Percentiles rank a stretch among this genome's conserved stretches.
phyloP scores from a whole-genome alignment of 2,329 filamentous ascomycete species.

The Malbranchea zuffiana region DNA sequence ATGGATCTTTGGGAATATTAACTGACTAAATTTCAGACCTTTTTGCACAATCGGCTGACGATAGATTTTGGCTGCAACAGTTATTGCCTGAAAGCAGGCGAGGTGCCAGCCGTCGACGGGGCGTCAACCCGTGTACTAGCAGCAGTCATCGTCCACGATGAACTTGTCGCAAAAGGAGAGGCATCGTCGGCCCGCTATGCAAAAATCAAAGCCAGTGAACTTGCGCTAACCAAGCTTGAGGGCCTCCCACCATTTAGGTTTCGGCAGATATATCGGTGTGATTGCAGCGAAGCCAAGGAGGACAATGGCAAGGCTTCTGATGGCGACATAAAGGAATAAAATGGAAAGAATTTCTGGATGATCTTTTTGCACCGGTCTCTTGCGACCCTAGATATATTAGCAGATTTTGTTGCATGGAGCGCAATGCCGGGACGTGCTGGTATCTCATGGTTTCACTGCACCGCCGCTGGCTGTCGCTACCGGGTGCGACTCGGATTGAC shows the following conservation, averaged over 20 bases:
- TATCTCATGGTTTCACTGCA: no score
- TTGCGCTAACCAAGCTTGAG: slow-evolving; percentile 34
- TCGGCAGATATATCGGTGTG: slow-evolving; percentile 49
- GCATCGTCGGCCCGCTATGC: slow-evolving; percentile 60
- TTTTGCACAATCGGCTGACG: slow-evolving; percentile 54
- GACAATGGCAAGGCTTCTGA: no score
- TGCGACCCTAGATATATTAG: no score
- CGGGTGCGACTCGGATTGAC: no score
- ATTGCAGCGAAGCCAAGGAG: no score
- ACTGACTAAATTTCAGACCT: slow-evolving; percentile 41
- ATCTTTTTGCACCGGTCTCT: no score
- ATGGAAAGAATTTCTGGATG: no score
- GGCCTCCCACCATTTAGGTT: slow-evolving; percentile 49
- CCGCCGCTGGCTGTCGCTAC: no score
- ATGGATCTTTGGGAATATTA: background rate
- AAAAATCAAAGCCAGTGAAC: slow-evolving; percentile 46
- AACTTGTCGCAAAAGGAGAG: slow-evolving; percentile 51
- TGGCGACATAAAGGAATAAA: no score
- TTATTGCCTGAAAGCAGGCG: slow-evolving; percentile 40
- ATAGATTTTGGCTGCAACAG: slow-evolving; percentile 55
- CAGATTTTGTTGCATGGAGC: no score
- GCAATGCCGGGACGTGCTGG: no score
- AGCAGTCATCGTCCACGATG: slow-evolving; percentile 64
- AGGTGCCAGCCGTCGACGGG: slow-evolving; percentile 38
- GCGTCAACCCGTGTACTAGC: slow-evolving; percentile 47